Evolutionary conservation across 192 early-diverging fungal genomes (phyloP).

Genomic region (Pecoramyces ruminantium): DNA sequence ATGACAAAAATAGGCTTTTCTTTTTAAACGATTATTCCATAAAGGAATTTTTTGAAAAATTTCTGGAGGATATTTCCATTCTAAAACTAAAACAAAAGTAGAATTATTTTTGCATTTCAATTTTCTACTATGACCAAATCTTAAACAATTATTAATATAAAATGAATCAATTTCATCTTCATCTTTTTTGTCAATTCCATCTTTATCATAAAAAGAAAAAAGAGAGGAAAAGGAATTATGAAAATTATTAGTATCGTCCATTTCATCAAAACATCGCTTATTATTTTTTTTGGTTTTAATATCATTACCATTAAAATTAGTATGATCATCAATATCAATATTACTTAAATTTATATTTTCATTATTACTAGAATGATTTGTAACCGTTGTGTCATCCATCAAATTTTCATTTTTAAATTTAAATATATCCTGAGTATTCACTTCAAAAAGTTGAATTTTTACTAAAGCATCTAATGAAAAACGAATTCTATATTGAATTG

Average conservation of each 20-base stretch:
- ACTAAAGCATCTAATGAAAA: background rate
- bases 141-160: too few relatives aligned
- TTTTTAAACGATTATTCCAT: background rate
- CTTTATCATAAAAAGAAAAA: too few relatives aligned
- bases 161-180: too few relatives aligned
- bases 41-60: background rate
- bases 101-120: background rate
- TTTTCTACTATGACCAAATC: too few relatives aligned
- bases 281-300: background rate
- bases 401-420: background rate
- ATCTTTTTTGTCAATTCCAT: too few relatives aligned
- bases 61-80: background rate
- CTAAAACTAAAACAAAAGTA: background rate
- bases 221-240: too few relatives aligned
- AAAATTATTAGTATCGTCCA: background rate
- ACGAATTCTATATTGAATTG: background rate
- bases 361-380: background rate
- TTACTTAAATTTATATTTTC: background rate
- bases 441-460: background rate
- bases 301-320: too few relatives aligned
- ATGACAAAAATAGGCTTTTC: background rate
- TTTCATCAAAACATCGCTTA: background rate
- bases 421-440: background rate
- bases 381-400: background rate
- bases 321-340: background rate